Conservation (phyloP, 129 eudicot species). For the Apium graveolens region DNA sequence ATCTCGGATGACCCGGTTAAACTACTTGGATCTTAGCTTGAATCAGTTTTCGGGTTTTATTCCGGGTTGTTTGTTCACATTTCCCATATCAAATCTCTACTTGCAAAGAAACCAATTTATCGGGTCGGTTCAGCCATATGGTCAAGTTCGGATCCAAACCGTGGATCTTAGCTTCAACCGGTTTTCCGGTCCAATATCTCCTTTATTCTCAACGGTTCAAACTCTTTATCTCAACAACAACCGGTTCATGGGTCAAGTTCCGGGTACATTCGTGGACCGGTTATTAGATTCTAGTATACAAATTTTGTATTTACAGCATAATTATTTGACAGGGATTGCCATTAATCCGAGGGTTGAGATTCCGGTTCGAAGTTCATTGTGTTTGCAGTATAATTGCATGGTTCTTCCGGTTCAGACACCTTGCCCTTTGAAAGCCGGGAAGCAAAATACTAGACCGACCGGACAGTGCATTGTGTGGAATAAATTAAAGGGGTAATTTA, state of each 20-base stretch:
- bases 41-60: conserved; percentile 73
- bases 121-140: conserved; percentile 61
- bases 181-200: conserved; percentile 65
- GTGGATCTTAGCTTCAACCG: conserved; percentile 79
- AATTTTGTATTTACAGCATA: conserved; percentile 69
- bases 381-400: conserved; percentile 93
- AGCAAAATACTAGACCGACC: conserved; percentile 75
- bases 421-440: conserved; percentile 88
- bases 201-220: conserved; percentile 61
- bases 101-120: conserved; percentile 57
- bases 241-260: conserved; percentile 82
- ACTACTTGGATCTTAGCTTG: conserved; percentile 60
- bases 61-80: conserved; percentile 47
- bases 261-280: conserved; percentile 63
- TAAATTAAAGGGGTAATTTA: conserved; percentile 33
- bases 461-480: conserved; percentile 64
- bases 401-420: conserved; percentile 79
- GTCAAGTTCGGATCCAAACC: conserved; percentile 54
- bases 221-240: conserved; percentile 73
- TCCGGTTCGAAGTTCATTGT: conserved; percentile 67
- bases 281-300: conserved; percentile 47
- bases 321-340: conserved; percentile 54
- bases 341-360: conserved; percentile 75
- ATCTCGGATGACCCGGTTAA: conserved; percentile 41
- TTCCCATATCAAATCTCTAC: conserved; percentile 65